Evolutionary conservation across 371 early-diverging fungal species (phyloP).

Genomic region (Mortierella sp.): DNA sequence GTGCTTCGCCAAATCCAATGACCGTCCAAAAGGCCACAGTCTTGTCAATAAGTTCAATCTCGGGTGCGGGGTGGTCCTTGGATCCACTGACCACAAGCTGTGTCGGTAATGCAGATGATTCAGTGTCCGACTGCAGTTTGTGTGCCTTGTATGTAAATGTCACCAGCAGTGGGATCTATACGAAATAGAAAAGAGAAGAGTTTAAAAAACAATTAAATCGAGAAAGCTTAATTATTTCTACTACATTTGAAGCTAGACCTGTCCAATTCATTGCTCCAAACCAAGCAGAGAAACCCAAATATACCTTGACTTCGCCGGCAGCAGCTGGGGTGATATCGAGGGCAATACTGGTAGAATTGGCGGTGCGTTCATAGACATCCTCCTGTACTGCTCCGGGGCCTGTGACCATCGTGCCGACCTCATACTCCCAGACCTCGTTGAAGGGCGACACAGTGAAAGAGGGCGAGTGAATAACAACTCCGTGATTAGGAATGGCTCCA

Average conservation of each 20-base stretch:
- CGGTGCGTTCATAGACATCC: constrained; percentile 71
- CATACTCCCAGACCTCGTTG: constrained; percentile 90
- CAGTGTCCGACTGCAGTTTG: constrained; percentile 27
- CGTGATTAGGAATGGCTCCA: constrained; percentile 35
- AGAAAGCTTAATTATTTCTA: not conserved
- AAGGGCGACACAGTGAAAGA: constrained; percentile 82
- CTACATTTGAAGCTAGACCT: not conserved
- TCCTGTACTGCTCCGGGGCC: constrained; percentile 46
- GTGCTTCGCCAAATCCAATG: constrained; percentile 71
- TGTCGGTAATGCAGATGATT: constrained; percentile 21
- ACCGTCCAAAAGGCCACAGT: constrained; percentile 75
- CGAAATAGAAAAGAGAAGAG: not conserved
- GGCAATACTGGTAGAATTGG: constrained; percentile 73
- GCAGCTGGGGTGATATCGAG: constrained; percentile 67
- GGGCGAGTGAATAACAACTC: constrained; percentile 76
- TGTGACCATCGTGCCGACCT: constrained; percentile 67
- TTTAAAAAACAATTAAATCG: not conserved
- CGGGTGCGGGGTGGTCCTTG: constrained; percentile 34
- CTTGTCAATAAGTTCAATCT: constrained; percentile 43
- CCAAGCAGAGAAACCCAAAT: too few relatives aligned
- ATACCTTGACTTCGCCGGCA: constrained; percentile 43
- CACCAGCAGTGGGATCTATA: constrained; percentile 77
- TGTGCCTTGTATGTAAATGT: constrained; percentile 69
- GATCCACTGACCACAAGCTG: constrained; percentile 46
- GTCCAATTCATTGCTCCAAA: not conserved